Conservation (phyloP, 352 stramenopile genomes). For the Pythium graminicola region DNA sequence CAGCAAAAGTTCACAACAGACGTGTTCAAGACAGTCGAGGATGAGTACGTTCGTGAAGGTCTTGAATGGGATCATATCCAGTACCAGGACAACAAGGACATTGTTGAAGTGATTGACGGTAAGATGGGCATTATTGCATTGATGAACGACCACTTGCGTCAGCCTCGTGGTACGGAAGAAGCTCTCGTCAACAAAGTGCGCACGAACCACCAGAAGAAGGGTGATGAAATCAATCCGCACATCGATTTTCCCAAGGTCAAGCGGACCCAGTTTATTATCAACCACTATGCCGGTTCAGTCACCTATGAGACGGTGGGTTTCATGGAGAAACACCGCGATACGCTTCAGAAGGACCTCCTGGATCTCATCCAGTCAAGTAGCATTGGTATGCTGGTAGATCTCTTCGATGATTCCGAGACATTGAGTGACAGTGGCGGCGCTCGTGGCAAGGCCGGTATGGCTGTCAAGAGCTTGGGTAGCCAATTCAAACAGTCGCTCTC, state of each 20-base stretch:
- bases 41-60: conserved; percentile 75
- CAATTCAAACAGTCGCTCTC: conserved; percentile 77
- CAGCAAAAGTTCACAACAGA: conserved; percentile 79
- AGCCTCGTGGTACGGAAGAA: conserved; percentile 73
- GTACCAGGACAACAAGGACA: conserved; percentile 84
- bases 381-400: conserved; percentile 44
- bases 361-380: conserved; percentile 60
- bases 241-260: conserved; percentile 66
- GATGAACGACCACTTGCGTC: conserved; percentile 77
- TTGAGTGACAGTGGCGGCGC: conserved; percentile 54
- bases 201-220: conserved; percentile 59
- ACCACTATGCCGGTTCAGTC: conserved; percentile 82
- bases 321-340: conserved; percentile 87
- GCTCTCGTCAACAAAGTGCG: conserved; percentile 83
- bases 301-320: conserved; percentile 79
- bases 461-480: conserved; percentile 79
- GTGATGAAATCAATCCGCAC: conserved; percentile 59
- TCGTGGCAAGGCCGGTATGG: conserved; percentile 71
- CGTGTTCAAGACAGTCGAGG: conserved; percentile 82
- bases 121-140: conserved; percentile 75
- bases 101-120: conserved; percentile 67
- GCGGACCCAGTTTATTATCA: conserved; percentile 78
- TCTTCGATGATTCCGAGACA: conserved; percentile 46
- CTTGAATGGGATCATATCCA: conserved; percentile 87
- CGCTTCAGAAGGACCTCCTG: conserved; percentile 67